Evolutionary conservation across 768 basidiomycete genomes (phyloP).

Genomic region (Wakefieldia striispora): DNA sequence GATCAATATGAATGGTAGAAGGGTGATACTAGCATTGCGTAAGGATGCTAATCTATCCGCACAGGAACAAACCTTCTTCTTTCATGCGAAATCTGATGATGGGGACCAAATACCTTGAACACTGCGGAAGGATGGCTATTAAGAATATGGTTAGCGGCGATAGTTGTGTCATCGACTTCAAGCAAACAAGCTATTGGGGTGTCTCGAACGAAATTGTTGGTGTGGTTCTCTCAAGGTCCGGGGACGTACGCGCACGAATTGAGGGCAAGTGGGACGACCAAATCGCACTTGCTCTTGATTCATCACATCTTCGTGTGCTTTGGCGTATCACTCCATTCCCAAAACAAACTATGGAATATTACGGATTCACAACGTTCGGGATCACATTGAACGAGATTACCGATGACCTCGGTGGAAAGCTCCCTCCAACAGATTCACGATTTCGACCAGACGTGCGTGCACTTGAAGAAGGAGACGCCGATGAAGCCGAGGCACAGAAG

Average conservation of each 20-base stretch:
- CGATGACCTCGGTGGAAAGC: slow-evolving; percentile 53
- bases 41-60: background rate
- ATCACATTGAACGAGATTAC: slow-evolving; percentile 83
- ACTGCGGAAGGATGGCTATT: slow-evolving; percentile 75
- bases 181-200: slow-evolving; percentile 83
- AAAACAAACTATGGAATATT: slow-evolving; percentile 65
- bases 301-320: slow-evolving; percentile 67
- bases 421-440: slow-evolving; percentile 83
- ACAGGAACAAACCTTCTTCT: slow-evolving; percentile 82
- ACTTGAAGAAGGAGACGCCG: slow-evolving; percentile 72
- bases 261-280: slow-evolving; percentile 92
- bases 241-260: slow-evolving; percentile 56
- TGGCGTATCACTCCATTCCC: slow-evolving; percentile 79
- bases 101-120: slow-evolving; percentile 89
- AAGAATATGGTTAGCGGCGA: slow-evolving; percentile 55
- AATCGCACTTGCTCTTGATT: slow-evolving; percentile 64
- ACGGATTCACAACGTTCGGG: slow-evolving; percentile 80
- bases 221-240: slow-evolving; percentile 50
- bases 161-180: slow-evolving; percentile 78
- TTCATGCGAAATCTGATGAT: slow-evolving; percentile 90
- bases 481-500: slow-evolving; percentile 73
- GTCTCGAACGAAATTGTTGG: slow-evolving; percentile 72
- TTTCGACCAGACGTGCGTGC: slow-evolving; percentile 80
- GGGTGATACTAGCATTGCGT: background rate
- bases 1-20: slow-evolving; percentile 72